Conservation (phyloP, 768 basidiomycete genomes). For the Termitomyces sp. region DNA sequence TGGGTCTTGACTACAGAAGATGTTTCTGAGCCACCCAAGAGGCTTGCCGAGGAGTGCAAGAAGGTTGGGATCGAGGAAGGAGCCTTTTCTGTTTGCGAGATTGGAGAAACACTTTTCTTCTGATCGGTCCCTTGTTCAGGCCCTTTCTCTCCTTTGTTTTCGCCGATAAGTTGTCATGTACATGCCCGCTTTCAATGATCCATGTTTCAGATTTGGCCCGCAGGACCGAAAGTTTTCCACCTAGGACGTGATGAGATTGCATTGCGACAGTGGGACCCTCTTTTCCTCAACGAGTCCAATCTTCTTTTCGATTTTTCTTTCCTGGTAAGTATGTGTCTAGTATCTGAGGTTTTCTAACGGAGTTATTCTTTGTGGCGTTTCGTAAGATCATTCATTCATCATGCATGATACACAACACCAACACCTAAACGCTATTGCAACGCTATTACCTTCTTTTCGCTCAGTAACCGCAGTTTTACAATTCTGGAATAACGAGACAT, state of each 20-base stretch:
- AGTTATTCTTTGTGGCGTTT: not conserved
- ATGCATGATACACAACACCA: not conserved
- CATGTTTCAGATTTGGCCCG: not conserved
- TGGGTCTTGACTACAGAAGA: constrained; percentile 51
- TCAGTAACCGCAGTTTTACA: too few relatives aligned
- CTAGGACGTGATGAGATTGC: not conserved
- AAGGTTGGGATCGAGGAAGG: constrained; percentile 46
- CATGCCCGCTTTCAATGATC: not conserved
- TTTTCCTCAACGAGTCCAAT: not conserved
- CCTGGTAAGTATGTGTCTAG: not conserved
- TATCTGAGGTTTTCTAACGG: not conserved
- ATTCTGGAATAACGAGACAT: too few relatives aligned
- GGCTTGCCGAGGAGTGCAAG: constrained; percentile 46
- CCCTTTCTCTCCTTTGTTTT: not conserved
- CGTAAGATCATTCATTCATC: not conserved
- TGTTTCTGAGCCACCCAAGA: constrained; percentile 55
- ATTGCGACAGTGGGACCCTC: not conserved
- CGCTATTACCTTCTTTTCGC: not conserved
- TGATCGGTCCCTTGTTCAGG: not conserved
- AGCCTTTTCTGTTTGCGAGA: constrained; percentile 49
- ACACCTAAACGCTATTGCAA: not conserved
- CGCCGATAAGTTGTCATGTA: too few relatives aligned
- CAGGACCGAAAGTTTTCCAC: not conserved
- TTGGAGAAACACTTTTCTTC: constrained; percentile 52
- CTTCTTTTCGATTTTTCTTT: not conserved